Conservation (phyloP, 2,329 filamentous ascomycete genomes). For the Aspergillus fischeri region DNA sequence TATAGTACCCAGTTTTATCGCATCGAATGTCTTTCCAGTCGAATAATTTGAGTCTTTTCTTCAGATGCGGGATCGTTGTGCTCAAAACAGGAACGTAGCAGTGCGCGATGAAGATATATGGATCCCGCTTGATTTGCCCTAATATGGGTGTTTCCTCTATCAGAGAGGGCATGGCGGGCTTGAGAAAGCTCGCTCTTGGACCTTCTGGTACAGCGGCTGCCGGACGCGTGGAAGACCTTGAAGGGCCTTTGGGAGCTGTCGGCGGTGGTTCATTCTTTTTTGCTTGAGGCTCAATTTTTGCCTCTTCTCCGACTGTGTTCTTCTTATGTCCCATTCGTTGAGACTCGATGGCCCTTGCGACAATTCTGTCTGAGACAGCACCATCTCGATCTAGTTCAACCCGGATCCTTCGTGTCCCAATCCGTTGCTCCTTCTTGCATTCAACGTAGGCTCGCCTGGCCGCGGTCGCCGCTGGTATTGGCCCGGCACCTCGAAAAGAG, state of each 20-base stretch:
- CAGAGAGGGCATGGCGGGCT: conserved; percentile 43
- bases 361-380: conserved; percentile 70
- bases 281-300: conserved; percentile 36
- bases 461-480: conserved; percentile 69
- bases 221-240: conserved; percentile 44
- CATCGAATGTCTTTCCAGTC: conserved; percentile 75
- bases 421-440: conserved; percentile 71
- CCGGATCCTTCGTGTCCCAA: conserved; percentile 71
- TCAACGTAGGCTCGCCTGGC: conserved; percentile 72
- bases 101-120: conserved; percentile 87
- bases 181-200: conserved; percentile 36
- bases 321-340: conserved; percentile 53
- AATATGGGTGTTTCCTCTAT: conserved; percentile 65
- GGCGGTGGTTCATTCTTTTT: conserved; percentile 65
- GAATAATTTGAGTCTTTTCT: conserved; percentile 81
- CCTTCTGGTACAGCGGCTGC: conserved; percentile 31
- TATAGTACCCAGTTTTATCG: conserved; percentile 83
- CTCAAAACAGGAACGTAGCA: conserved; percentile 80
- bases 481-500: conserved; percentile 48
- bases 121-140: conserved; percentile 67
- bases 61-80: conserved; percentile 83
- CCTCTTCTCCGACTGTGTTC: conserved; percentile 18
- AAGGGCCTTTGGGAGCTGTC: conserved; percentile 81
- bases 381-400: conserved; percentile 91
- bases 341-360: conserved; percentile 68